phyloP scores from a whole-genome alignment of 2,329 filamentous ascomycete species.

The Trichoderma endophyticum region DNA sequence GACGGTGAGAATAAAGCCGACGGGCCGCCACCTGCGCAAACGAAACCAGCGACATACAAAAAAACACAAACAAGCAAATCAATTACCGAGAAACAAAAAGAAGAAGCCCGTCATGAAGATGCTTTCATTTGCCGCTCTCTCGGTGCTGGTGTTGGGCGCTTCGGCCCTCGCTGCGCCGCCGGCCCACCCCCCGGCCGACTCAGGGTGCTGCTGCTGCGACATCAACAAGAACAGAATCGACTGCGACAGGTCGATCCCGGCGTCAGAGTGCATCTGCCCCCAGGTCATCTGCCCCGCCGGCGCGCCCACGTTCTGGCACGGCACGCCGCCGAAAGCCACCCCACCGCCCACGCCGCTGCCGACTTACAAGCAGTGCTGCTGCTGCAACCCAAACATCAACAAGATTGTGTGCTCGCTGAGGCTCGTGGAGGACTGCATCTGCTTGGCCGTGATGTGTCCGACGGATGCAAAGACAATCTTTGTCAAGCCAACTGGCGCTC shows the following conservation, averaged over 20 bases:
- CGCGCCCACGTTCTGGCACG: constrained; percentile 22
- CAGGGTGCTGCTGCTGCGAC: constrained; percentile 37
- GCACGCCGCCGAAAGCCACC: not conserved
- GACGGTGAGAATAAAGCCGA: not conserved
- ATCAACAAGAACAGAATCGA: constrained; percentile 24
- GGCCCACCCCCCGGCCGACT: not conserved
- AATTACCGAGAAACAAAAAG: not conserved
- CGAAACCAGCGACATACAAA: not conserved
- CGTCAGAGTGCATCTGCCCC: constrained; percentile 29
- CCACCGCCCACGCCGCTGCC: not conserved
- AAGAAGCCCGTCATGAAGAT: constrained; percentile 19
- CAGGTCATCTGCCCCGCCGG: constrained; percentile 26
- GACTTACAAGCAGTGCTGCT: constrained; percentile 23
- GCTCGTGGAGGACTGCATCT: constrained; percentile 19
- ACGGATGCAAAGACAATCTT: constrained; percentile 20
- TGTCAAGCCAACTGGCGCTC: not conserved
- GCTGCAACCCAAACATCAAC: constrained; percentile 22
- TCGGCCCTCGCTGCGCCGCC: constrained; percentile 23
- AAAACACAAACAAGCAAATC: not conserved
- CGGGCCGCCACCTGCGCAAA: not conserved
- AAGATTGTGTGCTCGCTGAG: constrained; percentile 21
- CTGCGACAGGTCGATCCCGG: constrained; percentile 24
- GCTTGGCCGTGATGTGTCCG: constrained; percentile 26
- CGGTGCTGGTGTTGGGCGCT: constrained; percentile 23
- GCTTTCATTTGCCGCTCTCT: constrained; percentile 8